Evolutionary conservation across 768 basidiomycete genomes (phyloP), one percentile per base, ranked within the genome.

Genomic region (Mycena floridula): DNA sequence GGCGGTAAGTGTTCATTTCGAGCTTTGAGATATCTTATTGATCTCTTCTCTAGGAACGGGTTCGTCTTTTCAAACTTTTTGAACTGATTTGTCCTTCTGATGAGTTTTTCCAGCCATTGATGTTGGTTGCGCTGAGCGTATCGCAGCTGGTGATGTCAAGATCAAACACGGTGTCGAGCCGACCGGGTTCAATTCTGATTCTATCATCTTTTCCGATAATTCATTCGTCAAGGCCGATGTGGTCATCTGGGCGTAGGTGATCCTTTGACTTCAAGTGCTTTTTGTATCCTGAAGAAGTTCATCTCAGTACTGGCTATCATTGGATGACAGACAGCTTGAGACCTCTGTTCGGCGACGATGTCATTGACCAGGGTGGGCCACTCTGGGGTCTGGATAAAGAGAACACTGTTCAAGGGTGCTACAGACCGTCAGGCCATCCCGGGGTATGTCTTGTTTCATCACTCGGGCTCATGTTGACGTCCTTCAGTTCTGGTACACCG

Each of bases 151-250:
- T 5, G 70, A 77, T 52, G 73, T 81, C 59, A 74, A 76, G 52
- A 57, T 82, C 46, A 81, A 79, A 62, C 73, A 73, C 50, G 77
- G 76, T 30, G 59, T 63, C n/a, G 66, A 70, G 47, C 62, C 73
- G 26, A 57, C 60, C 16, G 49, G 52, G 9, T 67, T 74, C 53
- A 61, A 55, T 8, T 43, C 54, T 15, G 48, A 59, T 37, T 61
- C 59, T 15, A 49, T 72, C 5, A 42, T 65, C 11, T 70, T 74
- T 50, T 58, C 59, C 0, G 66, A 73, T 46, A 66, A 66, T 9
- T 60, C 59, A 16, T 53, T 57, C 18, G 50, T 74, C 3, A 51
- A 63, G 25, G 72, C 65, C 12, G 74, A 77, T 43, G 60, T 65
- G 13, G 64, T 77, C 5, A 67, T 79, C 16, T 71, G 69, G 48